A percentile compares a stretch with the other conserved stretches of the same genome.
These are phyloP conservation scores for Brassica incana DNA, from an alignment of 345 rosid species.

Conservation along the genomic window DNA sequence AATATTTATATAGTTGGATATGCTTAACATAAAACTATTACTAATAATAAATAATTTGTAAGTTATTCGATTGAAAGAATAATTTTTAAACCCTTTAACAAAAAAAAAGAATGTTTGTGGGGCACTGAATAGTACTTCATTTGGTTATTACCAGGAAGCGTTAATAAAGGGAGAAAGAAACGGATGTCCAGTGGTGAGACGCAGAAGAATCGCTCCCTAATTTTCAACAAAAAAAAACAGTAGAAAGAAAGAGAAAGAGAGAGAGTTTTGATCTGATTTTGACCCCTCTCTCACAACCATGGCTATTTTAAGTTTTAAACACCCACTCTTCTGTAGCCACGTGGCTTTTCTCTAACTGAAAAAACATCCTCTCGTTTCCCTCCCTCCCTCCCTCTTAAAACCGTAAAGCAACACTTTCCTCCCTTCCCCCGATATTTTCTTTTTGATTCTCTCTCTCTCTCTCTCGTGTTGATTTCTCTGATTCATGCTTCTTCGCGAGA, in stretches of 20 bases:
- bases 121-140: neutral
- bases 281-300: neutral
- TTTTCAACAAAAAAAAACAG: constrained; percentile 9
- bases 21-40: too few relatives aligned
- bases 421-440: neutral
- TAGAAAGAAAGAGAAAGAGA: neutral
- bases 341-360: constrained; percentile 29
- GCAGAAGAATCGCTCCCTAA: constrained; percentile 11
- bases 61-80: neutral
- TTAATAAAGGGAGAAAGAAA: constrained; percentile 14
- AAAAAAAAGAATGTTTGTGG: neutral
- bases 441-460: constrained; percentile 15
- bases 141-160: neutral
- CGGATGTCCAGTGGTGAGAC: constrained; percentile 20
- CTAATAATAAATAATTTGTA: neutral
- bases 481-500: constrained; percentile 25
- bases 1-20: too few relatives aligned
- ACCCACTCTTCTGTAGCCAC: neutral
- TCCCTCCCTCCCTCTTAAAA: constrained; percentile 34
- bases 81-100: too few relatives aligned
- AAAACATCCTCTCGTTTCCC: constrained; percentile 31
- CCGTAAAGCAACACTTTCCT: neutral
- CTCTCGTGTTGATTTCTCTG: neutral
- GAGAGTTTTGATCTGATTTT: neutral
- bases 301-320: neutral